Evolutionary conservation across 495 filamentous ascomycete species (phyloP).

Genomic region (Hypoxylon subgilvum): DNA sequence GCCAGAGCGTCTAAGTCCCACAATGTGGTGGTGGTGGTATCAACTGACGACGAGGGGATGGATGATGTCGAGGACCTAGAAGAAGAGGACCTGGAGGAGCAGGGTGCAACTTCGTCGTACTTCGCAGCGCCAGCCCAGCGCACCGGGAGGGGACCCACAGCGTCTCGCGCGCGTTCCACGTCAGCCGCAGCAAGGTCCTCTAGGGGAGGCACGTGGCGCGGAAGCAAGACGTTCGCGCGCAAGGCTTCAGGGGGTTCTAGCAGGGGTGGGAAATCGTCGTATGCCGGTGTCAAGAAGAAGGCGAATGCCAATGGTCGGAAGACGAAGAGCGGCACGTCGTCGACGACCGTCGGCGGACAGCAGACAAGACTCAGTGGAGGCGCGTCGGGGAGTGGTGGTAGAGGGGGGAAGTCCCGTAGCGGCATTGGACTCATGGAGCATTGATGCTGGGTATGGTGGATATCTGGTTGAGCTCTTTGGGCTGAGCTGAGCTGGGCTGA

Average conservation of each 20-base stretch:
- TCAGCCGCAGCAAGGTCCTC: constrained; percentile 13
- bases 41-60: constrained; percentile 65
- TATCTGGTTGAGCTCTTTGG: too few relatives aligned
- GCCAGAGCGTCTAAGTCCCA: constrained; percentile 32
- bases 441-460: too few relatives aligned
- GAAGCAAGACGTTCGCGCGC: constrained; percentile 31
- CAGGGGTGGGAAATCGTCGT: constrained; percentile 14
- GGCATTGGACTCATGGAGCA: constrained; percentile 42
- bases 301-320: constrained; percentile 20
- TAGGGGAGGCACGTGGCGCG: constrained; percentile 23
- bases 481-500: not conserved
- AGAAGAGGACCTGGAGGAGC: constrained; percentile 48
- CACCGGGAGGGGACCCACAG: constrained; percentile 20
- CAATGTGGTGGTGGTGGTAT: constrained; percentile 72
- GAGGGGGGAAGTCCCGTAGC: constrained; percentile 17
- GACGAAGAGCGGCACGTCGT: constrained; percentile 17
- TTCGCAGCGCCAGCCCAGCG: constrained; percentile 47
- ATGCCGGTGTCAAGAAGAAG: constrained; percentile 44
- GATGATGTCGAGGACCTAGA: constrained; percentile 54
- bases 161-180: constrained; percentile 22
- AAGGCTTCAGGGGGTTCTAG: constrained; percentile 36
- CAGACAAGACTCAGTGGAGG: constrained; percentile 2
- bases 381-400: constrained; percentile 18
- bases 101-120: constrained; percentile 51
- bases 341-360: constrained; percentile 15